phyloP scores from a whole-genome alignment of 108 stramenopile species.

The Fragilariopsis cylindrus region DNA sequence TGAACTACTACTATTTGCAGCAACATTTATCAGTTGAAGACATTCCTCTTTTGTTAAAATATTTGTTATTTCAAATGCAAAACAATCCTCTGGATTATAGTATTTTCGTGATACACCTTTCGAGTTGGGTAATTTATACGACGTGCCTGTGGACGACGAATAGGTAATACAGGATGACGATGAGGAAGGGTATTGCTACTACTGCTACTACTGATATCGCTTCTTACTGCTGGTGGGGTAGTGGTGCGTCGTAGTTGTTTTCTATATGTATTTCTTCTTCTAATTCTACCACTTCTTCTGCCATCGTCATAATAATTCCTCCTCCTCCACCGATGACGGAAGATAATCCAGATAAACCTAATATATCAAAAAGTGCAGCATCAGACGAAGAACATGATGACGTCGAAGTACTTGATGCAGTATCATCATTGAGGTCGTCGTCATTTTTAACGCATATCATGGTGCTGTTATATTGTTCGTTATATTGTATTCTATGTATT shows the following conservation, averaged over 20 bases:
- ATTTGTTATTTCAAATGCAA: conserved; percentile 47
- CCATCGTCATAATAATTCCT: background rate
- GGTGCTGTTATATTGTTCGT: no score
- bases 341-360: background rate
- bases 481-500: no score
- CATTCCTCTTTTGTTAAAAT: conserved; percentile 45
- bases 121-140: conserved; percentile 21
- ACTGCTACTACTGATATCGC: background rate
- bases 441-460: background rate
- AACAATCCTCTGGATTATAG: conserved; percentile 45
- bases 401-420: background rate
- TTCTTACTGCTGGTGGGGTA: no score
- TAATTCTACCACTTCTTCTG: background rate
- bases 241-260: background rate
- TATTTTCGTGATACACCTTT: conserved; percentile 50
- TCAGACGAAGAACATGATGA: conserved; percentile 7
- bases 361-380: conserved; percentile 21
- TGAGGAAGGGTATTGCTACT: background rate
- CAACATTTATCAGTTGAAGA: conserved; percentile 40
- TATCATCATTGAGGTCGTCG: background rate
- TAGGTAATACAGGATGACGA: no score
- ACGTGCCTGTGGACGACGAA: background rate
- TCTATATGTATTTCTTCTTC: background rate
- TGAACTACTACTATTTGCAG: background rate
- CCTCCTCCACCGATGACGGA: background rate